Percentiles rank a stretch among this genome's conserved stretches.
These are phyloP conservation scores for Physocladia obscura DNA, from an alignment of 192 early-diverging fungal genomes.

Conservation along the genomic window DNA sequence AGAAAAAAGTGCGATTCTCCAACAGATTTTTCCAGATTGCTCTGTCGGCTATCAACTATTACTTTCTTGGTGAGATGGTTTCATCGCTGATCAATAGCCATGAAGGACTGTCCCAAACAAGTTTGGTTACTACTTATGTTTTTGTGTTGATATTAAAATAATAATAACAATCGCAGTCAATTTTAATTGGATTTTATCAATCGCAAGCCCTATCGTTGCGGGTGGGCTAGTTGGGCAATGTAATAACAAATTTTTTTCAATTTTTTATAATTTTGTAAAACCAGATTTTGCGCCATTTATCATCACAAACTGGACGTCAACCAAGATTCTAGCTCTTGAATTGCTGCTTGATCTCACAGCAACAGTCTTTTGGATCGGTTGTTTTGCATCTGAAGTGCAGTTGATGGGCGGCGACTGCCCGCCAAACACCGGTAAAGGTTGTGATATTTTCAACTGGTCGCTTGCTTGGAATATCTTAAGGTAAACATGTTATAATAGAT, in stretches of 20 bases:
- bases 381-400: slow-evolving; percentile 24
- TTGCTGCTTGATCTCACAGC: slow-evolving; percentile 29
- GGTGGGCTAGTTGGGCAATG: slow-evolving; percentile 41
- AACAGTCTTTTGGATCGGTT: slow-evolving; percentile 31
- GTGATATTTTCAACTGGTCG: slow-evolving; percentile 42
- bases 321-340: slow-evolving; percentile 31
- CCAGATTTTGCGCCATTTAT: slow-evolving; percentile 39
- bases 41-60: slow-evolving; percentile 30
- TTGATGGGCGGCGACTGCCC: slow-evolving; percentile 34
- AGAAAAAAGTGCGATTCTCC: slow-evolving; percentile 41
- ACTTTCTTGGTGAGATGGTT: slow-evolving; percentile 29
- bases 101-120: slow-evolving; percentile 7
- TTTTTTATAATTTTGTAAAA: not conserved
- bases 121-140: no score
- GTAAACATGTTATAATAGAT: not conserved
- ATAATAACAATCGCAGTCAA: slow-evolving; percentile 13
- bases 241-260: not conserved
- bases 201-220: slow-evolving; percentile 30
- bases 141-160: not conserved
- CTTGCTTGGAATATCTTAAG: slow-evolving; percentile 35
- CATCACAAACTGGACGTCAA: slow-evolving; percentile 42
- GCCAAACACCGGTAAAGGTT: slow-evolving; percentile 26
- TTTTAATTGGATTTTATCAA: slow-evolving; percentile 37
- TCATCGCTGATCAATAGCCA: slow-evolving; percentile 13
- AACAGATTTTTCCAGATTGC: slow-evolving; percentile 37